A percentile compares a stretch with the other conserved stretches of the same genome.
Conservation (phyloP, 2,329 filamentous ascomycete genomes). For the Curvularia sp. region DNA sequence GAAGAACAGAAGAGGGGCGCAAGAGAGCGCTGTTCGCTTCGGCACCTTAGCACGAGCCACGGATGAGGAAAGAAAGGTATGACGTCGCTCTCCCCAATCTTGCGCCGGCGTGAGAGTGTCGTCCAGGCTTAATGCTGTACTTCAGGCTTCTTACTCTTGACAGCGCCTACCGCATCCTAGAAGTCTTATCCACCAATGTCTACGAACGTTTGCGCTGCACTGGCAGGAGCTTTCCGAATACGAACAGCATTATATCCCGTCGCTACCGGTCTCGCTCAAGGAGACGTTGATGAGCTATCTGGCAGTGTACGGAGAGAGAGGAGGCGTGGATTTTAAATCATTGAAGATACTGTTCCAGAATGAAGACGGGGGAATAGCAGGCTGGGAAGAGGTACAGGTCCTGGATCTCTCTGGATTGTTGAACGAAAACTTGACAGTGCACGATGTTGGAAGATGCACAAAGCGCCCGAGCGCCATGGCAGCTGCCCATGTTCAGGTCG, state of each 20-base stretch:
- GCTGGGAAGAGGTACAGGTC: slow-evolving; percentile 56
- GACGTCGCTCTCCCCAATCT: slow-evolving; percentile 6
- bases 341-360: slow-evolving; percentile 60
- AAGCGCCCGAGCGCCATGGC: slow-evolving; percentile 18
- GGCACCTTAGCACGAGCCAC: slow-evolving; percentile 35
- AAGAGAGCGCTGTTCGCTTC: slow-evolving; percentile 27
- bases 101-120: slow-evolving; percentile 4
- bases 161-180: slow-evolving; percentile 42
- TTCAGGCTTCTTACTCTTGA: slow-evolving; percentile 34
- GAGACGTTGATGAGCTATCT: slow-evolving; percentile 64
- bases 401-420: slow-evolving; percentile 63
- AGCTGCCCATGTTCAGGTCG: slow-evolving; percentile 18
- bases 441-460: slow-evolving; percentile 58
- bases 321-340: slow-evolving; percentile 52
- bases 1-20: slow-evolving; percentile 22
- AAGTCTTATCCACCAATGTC: slow-evolving; percentile 59
- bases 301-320: slow-evolving; percentile 57
- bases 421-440: slow-evolving; percentile 58
- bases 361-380: slow-evolving; percentile 44
- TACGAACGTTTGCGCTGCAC: slow-evolving; percentile 63
- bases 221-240: slow-evolving; percentile 66
- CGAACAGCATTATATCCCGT: slow-evolving; percentile 62
- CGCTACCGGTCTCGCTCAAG: slow-evolving; percentile 61
- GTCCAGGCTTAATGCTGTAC: slow-evolving; percentile 19
- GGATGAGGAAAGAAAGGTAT: slow-evolving; percentile 39